A percentile compares a stretch with the other conserved stretches of the same genome.
Conservation (phyloP, 768 basidiomycete species). For the Termitomyces sp. region DNA sequence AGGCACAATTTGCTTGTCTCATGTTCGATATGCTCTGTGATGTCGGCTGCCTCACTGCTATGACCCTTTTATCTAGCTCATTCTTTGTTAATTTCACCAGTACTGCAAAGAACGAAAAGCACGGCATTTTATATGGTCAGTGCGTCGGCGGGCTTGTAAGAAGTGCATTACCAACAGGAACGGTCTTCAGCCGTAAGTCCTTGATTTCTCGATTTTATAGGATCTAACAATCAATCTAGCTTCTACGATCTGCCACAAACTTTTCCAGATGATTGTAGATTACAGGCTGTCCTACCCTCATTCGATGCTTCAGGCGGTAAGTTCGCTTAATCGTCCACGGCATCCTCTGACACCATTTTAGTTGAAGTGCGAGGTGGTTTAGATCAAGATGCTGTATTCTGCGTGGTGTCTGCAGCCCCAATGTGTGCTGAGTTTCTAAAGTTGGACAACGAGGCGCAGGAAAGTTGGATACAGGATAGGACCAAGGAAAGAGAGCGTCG, state of each 20-base stretch:
- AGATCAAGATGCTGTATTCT: background rate
- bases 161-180: conserved; percentile 3
- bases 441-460: background rate
- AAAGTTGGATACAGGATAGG: background rate
- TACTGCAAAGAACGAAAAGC: background rate
- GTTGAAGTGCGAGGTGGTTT: background rate
- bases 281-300: background rate
- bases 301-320: background rate
- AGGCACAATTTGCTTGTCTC: conserved; percentile 1
- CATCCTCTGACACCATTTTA: background rate
- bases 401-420: background rate
- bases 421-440: background rate
- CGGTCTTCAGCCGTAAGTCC: background rate
- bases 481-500: background rate
- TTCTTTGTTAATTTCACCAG: background rate
- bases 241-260: background rate
- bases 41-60: background rate
- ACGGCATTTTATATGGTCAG: conserved; percentile 8
- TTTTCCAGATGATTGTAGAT: background rate
- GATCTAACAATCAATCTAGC: background rate
- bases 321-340: background rate
- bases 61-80: background rate
- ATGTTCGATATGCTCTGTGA: background rate
- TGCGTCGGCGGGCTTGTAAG: conserved; percentile 8
- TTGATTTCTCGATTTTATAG: background rate